These are phyloP conservation scores for Lantana camara DNA, from an alignment of 257 asterid species.

Conservation along the genomic window DNA sequence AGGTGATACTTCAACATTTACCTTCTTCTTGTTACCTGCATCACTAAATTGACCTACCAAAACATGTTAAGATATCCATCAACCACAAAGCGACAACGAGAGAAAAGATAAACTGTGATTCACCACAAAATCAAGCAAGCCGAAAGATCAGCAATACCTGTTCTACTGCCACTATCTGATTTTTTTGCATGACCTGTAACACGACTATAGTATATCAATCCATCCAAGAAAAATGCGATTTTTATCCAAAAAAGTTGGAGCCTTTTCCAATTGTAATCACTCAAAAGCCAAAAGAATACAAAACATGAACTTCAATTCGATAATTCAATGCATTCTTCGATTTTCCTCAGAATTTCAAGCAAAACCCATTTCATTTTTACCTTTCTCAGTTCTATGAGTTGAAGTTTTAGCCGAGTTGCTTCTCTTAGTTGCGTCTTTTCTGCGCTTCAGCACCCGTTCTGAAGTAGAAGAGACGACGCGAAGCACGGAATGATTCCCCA, in stretches of 20 bases:
- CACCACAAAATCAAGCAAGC: not conserved
- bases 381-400: constrained; percentile 29
- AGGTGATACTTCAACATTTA: constrained; percentile 80
- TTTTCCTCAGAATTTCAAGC: not conserved
- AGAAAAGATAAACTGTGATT: no score
- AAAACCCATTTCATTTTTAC: constrained; percentile 18
- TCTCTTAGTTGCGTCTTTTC: constrained; percentile 25
- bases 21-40: constrained; percentile 42
- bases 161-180: constrained; percentile 19
- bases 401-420: constrained; percentile 32
- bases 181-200: constrained; percentile 29
- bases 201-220: not conserved
- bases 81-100: not conserved
- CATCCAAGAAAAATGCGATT: constrained; percentile 9
- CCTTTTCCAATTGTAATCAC: not conserved
- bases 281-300: not conserved
- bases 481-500: constrained; percentile 24
- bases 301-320: not conserved
- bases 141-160: constrained; percentile 15
- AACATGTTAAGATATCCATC: not conserved
- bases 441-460: constrained; percentile 27
- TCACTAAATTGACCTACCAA: constrained; percentile 39
- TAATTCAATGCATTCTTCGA: not conserved
- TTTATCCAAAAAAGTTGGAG: constrained; percentile 13
- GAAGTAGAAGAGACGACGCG: constrained; percentile 27